Evolutionary conservation across 2,329 filamentous ascomycete genomes (phyloP).

Genomic region (Hawksworthiomyces lignivorus): DNA sequence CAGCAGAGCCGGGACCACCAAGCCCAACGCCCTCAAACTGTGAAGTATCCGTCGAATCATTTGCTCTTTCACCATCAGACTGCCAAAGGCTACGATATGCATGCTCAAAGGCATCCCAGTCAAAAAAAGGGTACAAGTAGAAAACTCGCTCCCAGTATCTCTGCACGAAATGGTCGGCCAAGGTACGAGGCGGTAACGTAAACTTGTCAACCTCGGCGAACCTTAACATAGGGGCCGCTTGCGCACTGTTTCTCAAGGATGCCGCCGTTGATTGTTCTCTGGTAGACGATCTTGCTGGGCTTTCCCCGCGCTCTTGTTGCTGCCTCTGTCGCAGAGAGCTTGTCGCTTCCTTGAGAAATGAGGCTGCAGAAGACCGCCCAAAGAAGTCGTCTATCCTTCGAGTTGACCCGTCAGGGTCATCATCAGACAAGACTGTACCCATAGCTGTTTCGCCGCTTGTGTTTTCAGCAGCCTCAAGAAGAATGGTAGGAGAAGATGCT

Average conservation of each 20-base stretch:
- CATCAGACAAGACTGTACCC: constrained; percentile 10
- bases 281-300: no score
- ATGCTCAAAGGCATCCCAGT: constrained; percentile 30
- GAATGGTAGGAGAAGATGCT: no score
- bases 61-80: not conserved
- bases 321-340: constrained; percentile 2
- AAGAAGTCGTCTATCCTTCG: constrained; percentile 5
- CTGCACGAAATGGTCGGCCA: constrained; percentile 33
- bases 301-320: not conserved
- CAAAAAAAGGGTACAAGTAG: constrained; percentile 36
- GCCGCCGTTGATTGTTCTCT: no score
- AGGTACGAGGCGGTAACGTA: constrained; percentile 28
- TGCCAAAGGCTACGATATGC: constrained; percentile 8
- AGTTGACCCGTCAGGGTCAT: constrained; percentile 8
- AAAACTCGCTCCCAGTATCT: constrained; percentile 31
- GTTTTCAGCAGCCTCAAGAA: not conserved
- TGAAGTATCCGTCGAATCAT: not conserved
- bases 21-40: constrained; percentile 8
- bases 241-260: no score
- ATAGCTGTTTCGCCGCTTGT: constrained; percentile 9
- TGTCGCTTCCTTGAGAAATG: constrained; percentile 10
- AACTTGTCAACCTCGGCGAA: constrained; percentile 6
- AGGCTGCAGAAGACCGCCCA: constrained; percentile 8
- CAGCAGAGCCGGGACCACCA: constrained; percentile 11
- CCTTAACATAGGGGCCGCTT: not conserved